phyloP scores from a whole-genome alignment of 2,329 filamentous ascomycete species.

The Colletotrichum viniferum region DNA sequence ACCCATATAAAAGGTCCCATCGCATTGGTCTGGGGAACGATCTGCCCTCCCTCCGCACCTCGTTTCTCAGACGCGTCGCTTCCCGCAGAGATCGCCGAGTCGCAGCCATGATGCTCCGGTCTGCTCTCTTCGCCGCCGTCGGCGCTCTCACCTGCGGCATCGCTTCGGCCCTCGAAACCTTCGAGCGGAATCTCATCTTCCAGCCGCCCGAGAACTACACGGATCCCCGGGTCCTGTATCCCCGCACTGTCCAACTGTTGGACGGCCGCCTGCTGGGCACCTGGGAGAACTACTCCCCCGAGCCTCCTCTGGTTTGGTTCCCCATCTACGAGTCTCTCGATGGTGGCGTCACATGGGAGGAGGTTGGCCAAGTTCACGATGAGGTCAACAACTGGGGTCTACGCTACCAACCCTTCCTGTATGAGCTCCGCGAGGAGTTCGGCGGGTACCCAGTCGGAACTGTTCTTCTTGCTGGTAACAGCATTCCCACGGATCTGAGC shows the following conservation, averaged over 20 bases:
- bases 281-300: slow-evolving; percentile 61
- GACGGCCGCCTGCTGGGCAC: slow-evolving; percentile 55
- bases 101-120: slow-evolving; percentile 14
- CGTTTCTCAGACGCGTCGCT: neutral
- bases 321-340: slow-evolving; percentile 60
- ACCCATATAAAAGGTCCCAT: neutral
- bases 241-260: slow-evolving; percentile 46
- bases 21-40: neutral
- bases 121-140: slow-evolving; percentile 14
- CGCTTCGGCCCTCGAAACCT: slow-evolving; percentile 22
- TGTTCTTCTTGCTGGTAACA: slow-evolving; percentile 65
- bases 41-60: neutral
- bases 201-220: slow-evolving; percentile 48
- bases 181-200: slow-evolving; percentile 40
- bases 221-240: slow-evolving; percentile 47
- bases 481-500: slow-evolving; percentile 63
- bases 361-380: slow-evolving; percentile 67
- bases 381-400: slow-evolving; percentile 68
- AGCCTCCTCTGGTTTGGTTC: slow-evolving; percentile 60
- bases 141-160: slow-evolving; percentile 3
- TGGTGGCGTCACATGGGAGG: slow-evolving; percentile 63
- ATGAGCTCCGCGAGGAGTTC: slow-evolving; percentile 62
- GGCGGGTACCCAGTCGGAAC: slow-evolving; percentile 66
- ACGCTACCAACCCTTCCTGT: slow-evolving; percentile 72
- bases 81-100: neutral